Base-by-base conservation (phyloP, 2,329 filamentous ascomycete species). In the Neonectria neomacrospora region DNA sequence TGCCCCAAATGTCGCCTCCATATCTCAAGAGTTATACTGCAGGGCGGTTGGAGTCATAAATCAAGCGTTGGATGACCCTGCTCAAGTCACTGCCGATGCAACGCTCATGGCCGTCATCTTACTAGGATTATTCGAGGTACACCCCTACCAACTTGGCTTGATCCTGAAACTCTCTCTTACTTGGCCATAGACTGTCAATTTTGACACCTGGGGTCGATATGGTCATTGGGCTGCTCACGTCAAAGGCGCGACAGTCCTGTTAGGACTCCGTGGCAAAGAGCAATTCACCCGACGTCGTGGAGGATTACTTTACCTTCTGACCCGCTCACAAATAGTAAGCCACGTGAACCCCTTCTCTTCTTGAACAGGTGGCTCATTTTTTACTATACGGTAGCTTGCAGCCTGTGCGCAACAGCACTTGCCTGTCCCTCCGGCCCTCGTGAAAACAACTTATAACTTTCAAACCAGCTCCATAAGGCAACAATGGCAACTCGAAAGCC, bases 251-350 rank as follows among this genome's bases (percentile, higher is more conserved):
- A 68, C 56, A 5, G 61, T 69, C 1, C 56, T 75, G 8, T 42
- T 75, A 9, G 54, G 70, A 26, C 65, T 74, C 18, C 67, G 73
- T 14, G 73, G 73, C 16, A 59, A 54, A 23, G 30, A 65, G 8
- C 73, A 75, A 34, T 74, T 73, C 42, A 51, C 28, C 9, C 51
- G 51, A 7, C 56, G 73, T 12, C 65, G 62, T 12, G 70, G 73
- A n/a, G 61, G 58, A 20, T 67, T 70, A n/a, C 64, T 74, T 4
- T 72, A 65, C 42, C 42, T 70, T 6, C 68, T 69, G 23, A 52
- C 74, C n/a, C 69, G 73, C 3, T 67, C 69, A 44, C 70, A 71
- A 61, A 69, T 74, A 16, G 73, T 75, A 11, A 67, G 73, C 60
- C 9, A 4, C n/a, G 18, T 10, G 3, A 18, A 2, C 5, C 3